Percentiles rank a stretch among this genome's conserved stretches.
Evolutionary conservation across 805 yeast species (phyloP).

Genomic region (Saccharomycopsis sp.): DNA sequence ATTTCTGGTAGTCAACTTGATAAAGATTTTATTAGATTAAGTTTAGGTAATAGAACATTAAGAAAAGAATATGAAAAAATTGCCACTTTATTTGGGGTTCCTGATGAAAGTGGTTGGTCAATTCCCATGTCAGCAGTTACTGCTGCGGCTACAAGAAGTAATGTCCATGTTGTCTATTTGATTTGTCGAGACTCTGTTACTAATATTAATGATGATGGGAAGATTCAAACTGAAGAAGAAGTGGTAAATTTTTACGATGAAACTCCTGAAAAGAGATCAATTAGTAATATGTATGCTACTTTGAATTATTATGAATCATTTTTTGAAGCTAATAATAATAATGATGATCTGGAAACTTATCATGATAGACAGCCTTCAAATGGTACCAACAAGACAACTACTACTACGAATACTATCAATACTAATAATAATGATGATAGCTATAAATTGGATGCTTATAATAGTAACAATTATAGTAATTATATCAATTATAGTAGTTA

Average conservation of each 20-base stretch:
- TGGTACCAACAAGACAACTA: conserved; percentile 16
- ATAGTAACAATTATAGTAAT: conserved; percentile 11
- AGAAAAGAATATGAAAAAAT: conserved; percentile 77
- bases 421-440: conserved; percentile 10
- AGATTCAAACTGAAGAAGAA: conserved; percentile 23
- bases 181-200: conserved; percentile 44
- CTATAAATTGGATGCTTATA: conserved; percentile 12
- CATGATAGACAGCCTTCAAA: conserved; percentile 10
- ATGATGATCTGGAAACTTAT: conserved; percentile 5
- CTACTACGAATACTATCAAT: conserved; percentile 2
- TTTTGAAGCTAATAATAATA: conserved; percentile 13
- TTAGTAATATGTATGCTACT: conserved; percentile 17
- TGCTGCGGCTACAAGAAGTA: conserved; percentile 80
- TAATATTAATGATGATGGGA: conserved; percentile 30
- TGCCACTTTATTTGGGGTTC: conserved; percentile 88
- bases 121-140: conserved; percentile 91
- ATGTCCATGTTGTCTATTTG: conserved; percentile 90
- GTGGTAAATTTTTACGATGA: conserved; percentile 10
- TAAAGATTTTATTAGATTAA: conserved; percentile 83
- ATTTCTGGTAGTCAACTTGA: conserved; percentile 90
- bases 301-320: conserved; percentile 18
- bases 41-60: conserved; percentile 71
- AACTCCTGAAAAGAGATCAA: conserved; percentile 13
- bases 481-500: conserved; percentile 2
- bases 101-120: conserved; percentile 90